phyloP scores from a whole-genome alignment of 352 stramenopile genomes.

The Phytophthora chlamydospora region DNA sequence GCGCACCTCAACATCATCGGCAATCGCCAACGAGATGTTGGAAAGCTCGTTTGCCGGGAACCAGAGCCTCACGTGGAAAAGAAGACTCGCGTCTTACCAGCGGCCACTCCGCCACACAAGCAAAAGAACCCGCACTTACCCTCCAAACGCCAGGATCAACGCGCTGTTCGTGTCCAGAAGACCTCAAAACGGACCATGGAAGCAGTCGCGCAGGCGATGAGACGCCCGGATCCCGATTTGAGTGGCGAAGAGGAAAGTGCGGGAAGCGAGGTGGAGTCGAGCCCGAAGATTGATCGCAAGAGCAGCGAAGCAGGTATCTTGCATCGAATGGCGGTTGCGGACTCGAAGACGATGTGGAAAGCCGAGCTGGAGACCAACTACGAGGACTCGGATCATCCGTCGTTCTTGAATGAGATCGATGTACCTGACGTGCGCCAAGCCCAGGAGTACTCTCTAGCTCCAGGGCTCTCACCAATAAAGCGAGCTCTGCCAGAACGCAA shows the following conservation, averaged over 20 bases:
- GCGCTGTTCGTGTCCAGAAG: conserved; percentile 53
- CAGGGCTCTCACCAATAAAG: conserved; percentile 20
- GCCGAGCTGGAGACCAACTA: conserved; percentile 55
- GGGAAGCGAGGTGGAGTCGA: conserved; percentile 21
- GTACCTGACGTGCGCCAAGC: background rate
- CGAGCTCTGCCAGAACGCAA: conserved; percentile 64
- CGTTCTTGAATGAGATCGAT: conserved; percentile 1
- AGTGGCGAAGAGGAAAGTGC: conserved; percentile 7
- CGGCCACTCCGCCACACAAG: conserved; percentile 32
- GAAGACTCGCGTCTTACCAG: conserved; percentile 43
- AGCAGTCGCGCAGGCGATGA: conserved; percentile 45
- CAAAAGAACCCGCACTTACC: conserved; percentile 47
- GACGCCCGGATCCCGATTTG: conserved; percentile 1
- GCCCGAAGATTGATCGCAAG: conserved; percentile 45
- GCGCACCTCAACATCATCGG: conserved; percentile 67
- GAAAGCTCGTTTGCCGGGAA: conserved; percentile 58
- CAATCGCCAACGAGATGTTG: conserved; percentile 69
- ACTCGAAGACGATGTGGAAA: conserved; percentile 59
- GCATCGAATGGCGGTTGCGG: conserved; percentile 56
- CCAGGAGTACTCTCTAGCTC: conserved; percentile 13
- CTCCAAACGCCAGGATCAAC: conserved; percentile 58
- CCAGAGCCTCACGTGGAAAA: conserved; percentile 48
- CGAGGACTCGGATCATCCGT: conserved; percentile 38
- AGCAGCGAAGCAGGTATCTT: conserved; percentile 60
- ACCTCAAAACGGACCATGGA: conserved; percentile 49